Evolutionary conservation across 345 rosid species (phyloP).

Genomic region (Melastoma malabathricum): DNA sequence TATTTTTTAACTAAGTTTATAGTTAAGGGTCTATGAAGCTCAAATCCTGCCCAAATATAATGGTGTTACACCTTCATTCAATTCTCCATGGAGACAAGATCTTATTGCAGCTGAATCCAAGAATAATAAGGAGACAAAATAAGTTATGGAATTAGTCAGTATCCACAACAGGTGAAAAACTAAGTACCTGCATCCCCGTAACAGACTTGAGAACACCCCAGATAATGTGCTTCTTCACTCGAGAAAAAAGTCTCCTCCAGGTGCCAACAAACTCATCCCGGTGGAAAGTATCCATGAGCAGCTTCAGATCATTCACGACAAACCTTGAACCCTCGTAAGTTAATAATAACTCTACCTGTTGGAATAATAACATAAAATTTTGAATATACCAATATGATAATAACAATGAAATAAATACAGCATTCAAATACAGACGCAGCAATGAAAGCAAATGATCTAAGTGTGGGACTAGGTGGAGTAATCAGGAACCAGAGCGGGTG

Average conservation of each 20-base stretch:
- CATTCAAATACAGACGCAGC: conserved; percentile 10
- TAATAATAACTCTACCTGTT: conserved; percentile 76
- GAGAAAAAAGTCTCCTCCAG: conserved; percentile 95
- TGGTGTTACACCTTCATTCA: too few relatives aligned
- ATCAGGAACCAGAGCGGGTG: too few relatives aligned
- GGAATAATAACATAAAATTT: neutral
- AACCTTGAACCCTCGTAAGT: conserved; percentile 91
- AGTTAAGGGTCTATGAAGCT: too few relatives aligned
- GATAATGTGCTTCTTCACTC: conserved; percentile 93
- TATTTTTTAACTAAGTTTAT: too few relatives aligned
- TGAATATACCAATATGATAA: too few relatives aligned
- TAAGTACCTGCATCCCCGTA: conserved; percentile 91
- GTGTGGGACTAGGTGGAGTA: too few relatives aligned
- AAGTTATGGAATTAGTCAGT: neutral
- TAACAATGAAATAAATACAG: neutral
- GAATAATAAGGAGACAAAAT: too few relatives aligned
- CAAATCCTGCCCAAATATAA: too few relatives aligned
- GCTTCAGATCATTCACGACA: conserved; percentile 89
- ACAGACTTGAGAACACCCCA: conserved; percentile 98
- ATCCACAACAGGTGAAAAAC: neutral
- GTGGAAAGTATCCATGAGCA: conserved; percentile 93
- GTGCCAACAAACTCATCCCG: conserved; percentile 81
- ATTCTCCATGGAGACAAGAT: too few relatives aligned
- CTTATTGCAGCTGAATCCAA: too few relatives aligned
- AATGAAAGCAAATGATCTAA: too few relatives aligned